Evolutionary conservation across 2,329 filamentous ascomycete genomes (phyloP), one percentile per base, ranked within the genome.

Genomic region (Neonectria hederae): DNA sequence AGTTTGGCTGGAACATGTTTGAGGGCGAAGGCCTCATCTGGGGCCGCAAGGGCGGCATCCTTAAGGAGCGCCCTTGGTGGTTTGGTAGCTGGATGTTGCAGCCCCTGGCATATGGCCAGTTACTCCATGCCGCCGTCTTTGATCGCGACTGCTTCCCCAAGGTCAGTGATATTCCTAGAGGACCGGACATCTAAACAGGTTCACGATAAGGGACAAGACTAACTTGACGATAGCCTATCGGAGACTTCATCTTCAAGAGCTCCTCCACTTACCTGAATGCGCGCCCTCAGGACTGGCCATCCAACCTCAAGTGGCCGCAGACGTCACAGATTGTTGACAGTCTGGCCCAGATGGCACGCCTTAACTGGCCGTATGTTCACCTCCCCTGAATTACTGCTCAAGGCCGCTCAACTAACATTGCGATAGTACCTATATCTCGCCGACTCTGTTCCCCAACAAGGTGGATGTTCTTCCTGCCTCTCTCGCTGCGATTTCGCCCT

Each of bases 51-150:
- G 84, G 83, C 69, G 84, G 82, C 7, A 65, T 73, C 22, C 86
- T 86, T 73, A 86, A 89, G 70, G 86, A 90, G 70, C 80, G 87
- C 54, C 94, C 94, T 0, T 91, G 88, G 88, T 95, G 92, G 92
- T 92, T 92, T 81, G 92, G 92, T 22, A 93, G 91, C 76, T 95
- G 92, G 92, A 82, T 94, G 82, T 76, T 94, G 71, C 92, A 93
- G 82, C 92, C 92, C 1, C 75, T 94, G 30, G 89, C 91, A 2
- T 90, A 89, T 74, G 92, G 91, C 9, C 92, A 95, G 81, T 81
- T 95, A 67, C 81, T 94, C 54, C 90, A 94, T 77, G 89, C 92
- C 0, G 87, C 90, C 69, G 85, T 94, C 7, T 94, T 94, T 77
- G 91, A 95, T 77, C 84, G 89, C 59, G 92, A 94, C 70, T 91